A percentile compares a stretch with the other conserved stretches of the same genome.
Conservation (phyloP, 139 green algal genomes). For the Edaphochlamys debaryana region DNA sequence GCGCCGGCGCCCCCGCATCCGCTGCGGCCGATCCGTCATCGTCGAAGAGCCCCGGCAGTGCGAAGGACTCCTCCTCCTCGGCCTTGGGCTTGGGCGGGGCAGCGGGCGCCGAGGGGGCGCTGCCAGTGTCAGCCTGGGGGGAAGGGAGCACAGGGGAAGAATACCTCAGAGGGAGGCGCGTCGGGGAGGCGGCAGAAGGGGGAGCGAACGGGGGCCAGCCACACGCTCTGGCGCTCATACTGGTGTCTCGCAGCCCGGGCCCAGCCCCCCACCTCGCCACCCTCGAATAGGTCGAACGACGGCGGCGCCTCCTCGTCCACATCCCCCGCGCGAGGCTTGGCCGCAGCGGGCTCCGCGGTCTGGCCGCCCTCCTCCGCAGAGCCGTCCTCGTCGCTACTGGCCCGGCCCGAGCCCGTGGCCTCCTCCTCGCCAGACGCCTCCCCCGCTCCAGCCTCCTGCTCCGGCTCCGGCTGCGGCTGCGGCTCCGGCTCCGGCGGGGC, state of each 20-base stretch:
- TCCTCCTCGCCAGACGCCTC: background rate
- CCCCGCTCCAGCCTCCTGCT: background rate
- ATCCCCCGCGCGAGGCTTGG: too few species aligned
- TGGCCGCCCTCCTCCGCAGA: too few species aligned
- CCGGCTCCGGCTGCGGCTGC: background rate
- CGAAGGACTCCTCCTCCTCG: background rate
- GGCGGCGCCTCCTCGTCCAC: constrained; percentile 15
- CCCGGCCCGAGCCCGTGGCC: too few species aligned
- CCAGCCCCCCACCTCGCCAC: too few species aligned
- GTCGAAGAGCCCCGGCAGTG: constrained; percentile 44
- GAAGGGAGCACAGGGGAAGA: background rate
- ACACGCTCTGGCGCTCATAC: too few species aligned
- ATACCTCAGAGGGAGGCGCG: too few species aligned
- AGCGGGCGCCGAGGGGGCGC: background rate
- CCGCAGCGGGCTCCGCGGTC: too few species aligned
- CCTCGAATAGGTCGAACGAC: constrained; percentile 39
- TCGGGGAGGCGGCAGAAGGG: too few species aligned
- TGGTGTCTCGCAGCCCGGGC: too few species aligned
- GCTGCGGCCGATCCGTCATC: constrained; percentile 25
- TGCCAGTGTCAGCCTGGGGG: too few species aligned
- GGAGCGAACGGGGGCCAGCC: too few species aligned
- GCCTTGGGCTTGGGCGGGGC: background rate
- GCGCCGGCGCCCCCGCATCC: background rate
- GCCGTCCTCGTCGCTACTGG: too few species aligned
- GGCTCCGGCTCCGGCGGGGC: background rate